Conservation (phyloP, 1,139 yeast genomes). For the Wickerhamomyces sp. region DNA sequence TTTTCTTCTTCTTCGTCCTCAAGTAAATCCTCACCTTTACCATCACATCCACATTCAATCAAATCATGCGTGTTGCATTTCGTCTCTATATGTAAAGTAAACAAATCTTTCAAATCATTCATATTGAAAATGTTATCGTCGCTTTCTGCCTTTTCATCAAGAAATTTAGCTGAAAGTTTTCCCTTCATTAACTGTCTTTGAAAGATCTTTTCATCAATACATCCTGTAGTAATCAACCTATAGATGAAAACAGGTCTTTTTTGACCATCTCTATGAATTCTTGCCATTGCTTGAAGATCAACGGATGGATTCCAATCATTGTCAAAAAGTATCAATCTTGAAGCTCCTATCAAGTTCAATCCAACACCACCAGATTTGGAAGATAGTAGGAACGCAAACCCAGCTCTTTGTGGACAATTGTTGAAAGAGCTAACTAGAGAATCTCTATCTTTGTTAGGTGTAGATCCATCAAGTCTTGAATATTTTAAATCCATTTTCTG, state of each 20-base stretch:
- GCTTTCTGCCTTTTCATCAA: constrained; percentile 47
- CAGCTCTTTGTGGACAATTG: constrained; percentile 32
- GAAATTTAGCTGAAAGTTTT: constrained; percentile 71
- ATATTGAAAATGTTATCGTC: constrained; percentile 51
- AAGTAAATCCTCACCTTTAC: constrained; percentile 37
- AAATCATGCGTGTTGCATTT: constrained; percentile 79
- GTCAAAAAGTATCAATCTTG: constrained; percentile 76
- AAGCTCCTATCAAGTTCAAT: constrained; percentile 83
- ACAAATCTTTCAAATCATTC: constrained; percentile 69
- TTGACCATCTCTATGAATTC: constrained; percentile 95
- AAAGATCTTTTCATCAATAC: constrained; percentile 90
- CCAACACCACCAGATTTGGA: constrained; percentile 97
- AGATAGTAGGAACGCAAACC: constrained; percentile 71
- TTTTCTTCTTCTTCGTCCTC: constrained; percentile 16
- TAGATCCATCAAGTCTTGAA: constrained; percentile 78
- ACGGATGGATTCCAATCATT: constrained; percentile 95
- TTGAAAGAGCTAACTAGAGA: constrained; percentile 69
- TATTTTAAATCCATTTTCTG: constrained; percentile 45
- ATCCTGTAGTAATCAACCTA: constrained; percentile 79
- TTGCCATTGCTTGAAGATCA: constrained; percentile 93
- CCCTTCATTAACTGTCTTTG: constrained; percentile 90
- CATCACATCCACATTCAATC: constrained; percentile 65
- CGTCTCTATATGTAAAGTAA: constrained; percentile 50
- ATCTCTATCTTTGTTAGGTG: constrained; percentile 62
- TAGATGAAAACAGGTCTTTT: constrained; percentile 72